These are phyloP conservation scores for Sporothrix dimorphospora DNA, from an alignment of 2,329 filamentous ascomycete species.

Conservation along the genomic window DNA sequence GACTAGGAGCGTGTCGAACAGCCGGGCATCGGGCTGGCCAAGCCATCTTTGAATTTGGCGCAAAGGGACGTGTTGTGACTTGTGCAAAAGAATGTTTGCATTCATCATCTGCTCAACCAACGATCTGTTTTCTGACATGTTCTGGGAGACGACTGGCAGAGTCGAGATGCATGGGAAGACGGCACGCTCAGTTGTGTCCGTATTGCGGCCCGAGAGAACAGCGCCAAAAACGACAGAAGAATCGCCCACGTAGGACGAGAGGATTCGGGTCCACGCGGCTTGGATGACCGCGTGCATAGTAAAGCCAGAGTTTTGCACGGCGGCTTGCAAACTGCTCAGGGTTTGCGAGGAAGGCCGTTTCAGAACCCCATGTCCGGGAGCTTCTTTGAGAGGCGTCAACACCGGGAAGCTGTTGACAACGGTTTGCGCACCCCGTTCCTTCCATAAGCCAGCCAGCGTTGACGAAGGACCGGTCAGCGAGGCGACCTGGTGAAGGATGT, in stretches of 20 bases:
- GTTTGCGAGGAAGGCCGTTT: conserved; percentile 45
- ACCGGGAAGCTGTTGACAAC: conserved; percentile 74
- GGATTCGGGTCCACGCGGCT: conserved; percentile 74
- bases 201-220: conserved; percentile 74
- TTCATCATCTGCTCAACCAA: conserved; percentile 66
- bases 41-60: conserved; percentile 73
- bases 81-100: conserved; percentile 65
- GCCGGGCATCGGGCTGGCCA: conserved; percentile 60
- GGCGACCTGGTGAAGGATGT: conserved; percentile 47
- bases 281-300: conserved; percentile 77
- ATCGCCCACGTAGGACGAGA: conserved; percentile 79
- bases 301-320: conserved; percentile 62
- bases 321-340: conserved; percentile 54
- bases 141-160: conserved; percentile 68
- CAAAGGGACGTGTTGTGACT: conserved; percentile 73
- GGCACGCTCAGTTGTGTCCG: conserved; percentile 59
- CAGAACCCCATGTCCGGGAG: conserved; percentile 38
- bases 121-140: conserved; percentile 56
- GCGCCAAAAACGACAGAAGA: conserved; percentile 74
- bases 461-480: conserved; percentile 33
- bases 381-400: conserved; percentile 64
- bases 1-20: conserved; percentile 86
- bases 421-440: conserved; percentile 52
- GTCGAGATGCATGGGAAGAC: conserved; percentile 83
- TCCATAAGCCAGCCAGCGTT: conserved; percentile 64